Percentiles rank a stretch among this genome's conserved stretches.
Evolutionary conservation across 371 early-diverging fungal species (phyloP).

Genomic region (Mucor velutinosus): DNA sequence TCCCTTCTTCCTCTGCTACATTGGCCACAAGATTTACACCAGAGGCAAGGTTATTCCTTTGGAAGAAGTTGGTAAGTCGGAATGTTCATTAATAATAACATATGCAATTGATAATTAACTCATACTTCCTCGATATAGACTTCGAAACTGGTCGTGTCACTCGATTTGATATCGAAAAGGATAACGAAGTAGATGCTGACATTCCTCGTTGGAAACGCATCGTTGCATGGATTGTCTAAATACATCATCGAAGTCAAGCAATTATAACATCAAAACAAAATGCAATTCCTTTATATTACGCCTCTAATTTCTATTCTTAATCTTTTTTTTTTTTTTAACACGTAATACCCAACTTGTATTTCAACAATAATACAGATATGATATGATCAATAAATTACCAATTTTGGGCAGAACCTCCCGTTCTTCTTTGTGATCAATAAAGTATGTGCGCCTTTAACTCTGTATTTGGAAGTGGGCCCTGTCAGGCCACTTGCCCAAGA

Average conservation of each 20-base stretch:
- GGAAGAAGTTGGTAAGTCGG: conserved; percentile 52
- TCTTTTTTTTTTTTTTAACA: not conserved
- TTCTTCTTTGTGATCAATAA: not conserved
- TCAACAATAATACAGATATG: not conserved
- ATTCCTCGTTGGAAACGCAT: conserved; percentile 18
- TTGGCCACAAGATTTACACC: conserved; percentile 46
- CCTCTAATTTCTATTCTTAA: not conserved
- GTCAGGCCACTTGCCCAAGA: not conserved
- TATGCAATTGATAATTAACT: not conserved
- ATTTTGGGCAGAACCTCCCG: not conserved
- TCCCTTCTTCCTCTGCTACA: conserved; percentile 48
- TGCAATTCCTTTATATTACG: not conserved
- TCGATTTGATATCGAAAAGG: conserved; percentile 36
- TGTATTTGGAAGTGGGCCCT: not conserved
- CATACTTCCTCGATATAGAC: conserved; percentile 15
- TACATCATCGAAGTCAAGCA: not conserved
- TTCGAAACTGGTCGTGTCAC: conserved; percentile 46
- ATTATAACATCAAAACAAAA: not conserved
- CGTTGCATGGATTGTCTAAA: not conserved
- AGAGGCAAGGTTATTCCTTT: conserved; percentile 59
- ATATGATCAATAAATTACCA: not conserved
- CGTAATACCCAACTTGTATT: not conserved
- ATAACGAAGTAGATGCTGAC: conserved; percentile 21
- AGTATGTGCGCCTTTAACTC: not conserved
- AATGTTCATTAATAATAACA: not conserved